Percentiles rank a stretch among this genome's conserved stretches.
Conservation (phyloP, 352 stramenopile genomes). For the Peronospora farinosa region DNA sequence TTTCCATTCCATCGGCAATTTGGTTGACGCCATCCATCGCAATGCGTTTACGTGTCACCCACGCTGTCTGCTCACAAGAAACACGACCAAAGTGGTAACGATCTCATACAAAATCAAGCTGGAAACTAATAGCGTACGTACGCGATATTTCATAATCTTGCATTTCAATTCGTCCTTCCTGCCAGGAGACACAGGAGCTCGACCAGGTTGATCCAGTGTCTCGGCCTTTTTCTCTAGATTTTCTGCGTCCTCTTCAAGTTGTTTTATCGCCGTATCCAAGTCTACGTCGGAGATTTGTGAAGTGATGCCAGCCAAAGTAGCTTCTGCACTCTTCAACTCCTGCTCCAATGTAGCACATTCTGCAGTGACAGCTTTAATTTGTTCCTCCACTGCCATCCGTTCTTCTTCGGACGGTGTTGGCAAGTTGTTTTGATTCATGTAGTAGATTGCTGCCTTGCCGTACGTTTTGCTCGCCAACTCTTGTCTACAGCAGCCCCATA, state of each 20-base stretch:
- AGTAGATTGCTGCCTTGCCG: slow-evolving; percentile 81
- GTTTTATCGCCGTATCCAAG: slow-evolving; percentile 41
- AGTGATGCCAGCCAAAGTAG: slow-evolving; percentile 39
- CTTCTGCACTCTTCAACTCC: slow-evolving; percentile 49
- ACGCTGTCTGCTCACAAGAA: slow-evolving; percentile 40
- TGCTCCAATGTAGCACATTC: slow-evolving; percentile 48
- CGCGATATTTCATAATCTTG: slow-evolving; percentile 58
- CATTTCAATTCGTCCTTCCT: slow-evolving; percentile 58
- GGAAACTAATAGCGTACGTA: slow-evolving; percentile 20
- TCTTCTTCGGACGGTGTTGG: slow-evolving; percentile 47
- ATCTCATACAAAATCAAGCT: not conserved
- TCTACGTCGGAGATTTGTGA: slow-evolving; percentile 63
- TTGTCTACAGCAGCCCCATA: slow-evolving; percentile 26
- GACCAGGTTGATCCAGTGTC: slow-evolving; percentile 36
- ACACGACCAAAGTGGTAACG: slow-evolving; percentile 1
- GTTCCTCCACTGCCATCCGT: slow-evolving; percentile 35
- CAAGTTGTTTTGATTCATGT: slow-evolving; percentile 69
- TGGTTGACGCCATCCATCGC: slow-evolving; percentile 72
- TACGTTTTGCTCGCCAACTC: slow-evolving; percentile 70
- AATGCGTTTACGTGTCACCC: slow-evolving; percentile 72
- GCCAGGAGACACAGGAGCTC: slow-evolving; percentile 44
- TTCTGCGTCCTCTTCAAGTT: slow-evolving; percentile 38
- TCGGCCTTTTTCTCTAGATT: slow-evolving; percentile 42
- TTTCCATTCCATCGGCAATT: slow-evolving; percentile 79
- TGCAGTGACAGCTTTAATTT: slow-evolving; percentile 43